Base-by-base conservation (phyloP, 2,329 filamentous ascomycete genomes). In the Paecilomyces niveus region DNA sequence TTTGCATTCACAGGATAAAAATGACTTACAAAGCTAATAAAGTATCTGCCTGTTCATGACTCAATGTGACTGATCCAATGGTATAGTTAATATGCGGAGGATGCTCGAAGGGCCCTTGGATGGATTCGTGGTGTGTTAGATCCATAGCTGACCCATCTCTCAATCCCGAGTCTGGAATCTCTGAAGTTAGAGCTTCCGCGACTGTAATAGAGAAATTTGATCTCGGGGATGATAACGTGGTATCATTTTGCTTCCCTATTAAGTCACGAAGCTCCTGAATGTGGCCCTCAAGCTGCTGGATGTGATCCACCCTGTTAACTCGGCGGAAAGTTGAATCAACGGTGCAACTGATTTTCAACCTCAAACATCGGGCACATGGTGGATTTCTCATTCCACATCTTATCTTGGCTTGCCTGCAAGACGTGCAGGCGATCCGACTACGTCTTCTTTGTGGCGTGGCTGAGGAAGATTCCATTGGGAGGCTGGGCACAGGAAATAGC, bases 391-490 rank as follows among this genome's bases (percentile, higher is more conserved):
- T 56, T 9, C 35, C 54, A 18, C 54, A 56, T 39, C 29, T 39
- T 13, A 50, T 56, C 39, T 56, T 56, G 31, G 29, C 51, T 22
- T 56, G 54, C n/a, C 54, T 39, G 39, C 54, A 56, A 29, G 54
- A 39, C 39, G 49, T 52, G 33, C 54, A 56, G 15, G 54, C 54
- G 21, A 56, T 21, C 18, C 33, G 54, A 21, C 35, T 39, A 39
- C 35, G 54, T 52, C 21, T 49, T 22, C 33, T 39, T 32, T 45
- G 50, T 31, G 50, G 50, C 18, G 22, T 53, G 15, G 21, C n/a
- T 13, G 50, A 31, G 13, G 50, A 53, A 6, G 4, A 11, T 53
- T 53, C 22, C 50, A 53, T 24, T 53, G 18, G 26, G 50, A 53
- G n/a, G 13, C 35, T 15, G n/a, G n/a, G 33, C 33, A 39, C 35